Base-by-base conservation (phyloP, 2,329 filamentous ascomycete genomes). In the Sclerotinia minor region DNA sequence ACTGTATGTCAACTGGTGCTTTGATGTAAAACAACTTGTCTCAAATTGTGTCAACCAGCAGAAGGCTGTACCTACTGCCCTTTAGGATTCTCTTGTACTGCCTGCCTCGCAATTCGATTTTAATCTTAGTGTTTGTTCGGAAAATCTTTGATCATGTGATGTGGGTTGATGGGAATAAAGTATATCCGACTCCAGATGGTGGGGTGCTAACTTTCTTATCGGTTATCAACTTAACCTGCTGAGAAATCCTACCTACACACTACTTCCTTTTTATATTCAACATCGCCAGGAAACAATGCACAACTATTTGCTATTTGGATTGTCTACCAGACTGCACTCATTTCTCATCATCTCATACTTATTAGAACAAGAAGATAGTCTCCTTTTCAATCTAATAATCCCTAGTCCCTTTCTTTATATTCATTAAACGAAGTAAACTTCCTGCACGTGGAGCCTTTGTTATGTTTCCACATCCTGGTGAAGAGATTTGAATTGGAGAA, bases 61-160 rank as follows among this genome's bases (percentile, higher is more conserved):
- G 45, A 49, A 61, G 59, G 59, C 59, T 38, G 29, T 50, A 50
- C 29, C 45, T 60, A 47, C 15, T 60, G 32, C 15, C 41, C 45
- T 38, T 58, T n/a, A n/a, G 45, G 32, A 61, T 61, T 15, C 35
- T 26, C n/a, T 13, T 19, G 41, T 17, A 24, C 58, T 35, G 35
- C 38, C 38, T 35, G 45, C 29, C 44, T 61, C 44, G 13, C 44
- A 61, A 24, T 35, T 61, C 29, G 58, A 61, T 63, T 63, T 63
- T 63, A 15, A 35, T 32, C 59, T 63, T 49, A 19, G 58, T 21
- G 58, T 60, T 49, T 60, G 15, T 49, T 19, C 41, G n/a, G 15
- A 38, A 26, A 61, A 50, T 38, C 2, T 0, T 19, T 2, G 4
- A 63, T 63, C 59, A 63, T 41, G 59, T 63, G 59, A 63, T 2